A percentile compares a stretch with the other conserved stretches of the same genome.
phyloP scores from a whole-genome alignment of 2,329 filamentous ascomycete genomes.

The Colletotrichum orbiculare region DNA sequence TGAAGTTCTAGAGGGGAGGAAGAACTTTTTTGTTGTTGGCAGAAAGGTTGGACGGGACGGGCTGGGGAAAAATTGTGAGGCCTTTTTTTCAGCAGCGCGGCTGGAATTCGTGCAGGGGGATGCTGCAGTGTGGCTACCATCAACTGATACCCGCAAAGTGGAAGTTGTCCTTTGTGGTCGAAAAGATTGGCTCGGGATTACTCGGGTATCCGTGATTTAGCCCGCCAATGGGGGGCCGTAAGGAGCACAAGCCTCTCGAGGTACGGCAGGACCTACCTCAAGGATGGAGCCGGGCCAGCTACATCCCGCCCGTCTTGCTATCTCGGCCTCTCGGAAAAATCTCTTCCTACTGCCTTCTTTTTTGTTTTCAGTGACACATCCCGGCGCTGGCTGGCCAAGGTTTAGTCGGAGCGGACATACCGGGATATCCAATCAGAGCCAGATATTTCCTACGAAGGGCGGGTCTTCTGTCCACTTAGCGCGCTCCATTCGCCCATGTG shows the following conservation, averaged over 20 bases:
- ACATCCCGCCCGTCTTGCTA: not conserved
- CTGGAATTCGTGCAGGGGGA: conserved; percentile 15
- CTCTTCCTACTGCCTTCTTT: not conserved
- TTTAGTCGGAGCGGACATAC: conserved; percentile 23
- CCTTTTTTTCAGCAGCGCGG: conserved; percentile 36
- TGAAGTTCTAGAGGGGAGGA: conserved; percentile 1
- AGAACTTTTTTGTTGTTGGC: conserved; percentile 25
- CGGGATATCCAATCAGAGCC: conserved; percentile 9
- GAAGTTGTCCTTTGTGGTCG: conserved; percentile 34
- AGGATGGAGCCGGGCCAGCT: not conserved
- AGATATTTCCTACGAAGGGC: conserved; percentile 6
- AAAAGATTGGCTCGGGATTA: conserved; percentile 38
- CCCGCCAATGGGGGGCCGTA: not conserved
- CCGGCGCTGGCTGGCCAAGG: conserved; percentile 22
- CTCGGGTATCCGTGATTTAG: conserved; percentile 34
- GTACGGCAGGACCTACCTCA: no score
- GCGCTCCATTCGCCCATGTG: conserved; percentile 36
- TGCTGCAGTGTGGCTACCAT: not conserved
- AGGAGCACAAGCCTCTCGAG: conserved; percentile 10
- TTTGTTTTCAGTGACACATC: not conserved
- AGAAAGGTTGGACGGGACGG: conserved; percentile 5
- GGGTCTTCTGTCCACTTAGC: conserved; percentile 30
- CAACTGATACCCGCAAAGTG: conserved; percentile 11
- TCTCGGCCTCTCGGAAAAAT: conserved; percentile 28
- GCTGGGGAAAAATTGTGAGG: conserved; percentile 35